Percentiles rank a stretch among this genome's conserved stretches.
Evolutionary conservation across 2,329 filamentous ascomycete genomes (phyloP).

Genomic region (Colletotrichum lupini): DNA sequence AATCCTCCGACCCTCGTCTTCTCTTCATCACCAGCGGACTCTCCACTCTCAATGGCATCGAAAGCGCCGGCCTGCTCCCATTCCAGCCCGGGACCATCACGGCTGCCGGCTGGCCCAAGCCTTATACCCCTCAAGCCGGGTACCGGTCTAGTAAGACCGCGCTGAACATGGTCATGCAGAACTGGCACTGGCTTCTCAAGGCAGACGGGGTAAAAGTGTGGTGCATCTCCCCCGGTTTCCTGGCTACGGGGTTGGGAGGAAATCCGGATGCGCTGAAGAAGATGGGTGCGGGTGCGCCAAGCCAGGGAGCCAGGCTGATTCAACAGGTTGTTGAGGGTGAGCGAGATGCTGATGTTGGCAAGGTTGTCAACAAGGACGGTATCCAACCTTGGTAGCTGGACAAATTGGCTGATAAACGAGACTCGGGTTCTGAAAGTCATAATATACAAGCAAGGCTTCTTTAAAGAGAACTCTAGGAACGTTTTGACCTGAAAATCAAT

Average conservation of each 20-base stretch:
- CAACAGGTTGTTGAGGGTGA: constrained; percentile 53
- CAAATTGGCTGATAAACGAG: neutral
- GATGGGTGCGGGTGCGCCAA: constrained; percentile 47
- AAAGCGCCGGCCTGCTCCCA: constrained; percentile 33
- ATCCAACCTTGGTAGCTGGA: constrained; percentile 45
- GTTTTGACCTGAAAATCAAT: no score
- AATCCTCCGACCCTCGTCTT: constrained; percentile 54
- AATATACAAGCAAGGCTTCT: no score
- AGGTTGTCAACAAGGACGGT: constrained; percentile 44
- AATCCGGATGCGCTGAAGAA: constrained; percentile 43
- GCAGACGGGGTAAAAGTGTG: constrained; percentile 63
- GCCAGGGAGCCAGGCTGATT: constrained; percentile 51
- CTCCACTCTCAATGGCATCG: constrained; percentile 45
- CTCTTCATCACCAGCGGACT: constrained; percentile 59
- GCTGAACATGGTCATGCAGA: constrained; percentile 61
- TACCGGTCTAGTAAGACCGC: constrained; percentile 57
- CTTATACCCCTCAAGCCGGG: constrained; percentile 41
- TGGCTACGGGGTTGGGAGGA: constrained; percentile 58
- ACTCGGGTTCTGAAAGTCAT: no score
- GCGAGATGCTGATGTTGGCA: constrained; percentile 53
- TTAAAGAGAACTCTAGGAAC: no score
- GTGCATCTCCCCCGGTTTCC: constrained; percentile 57
- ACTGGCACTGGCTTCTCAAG: constrained; percentile 53
- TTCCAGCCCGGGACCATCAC: constrained; percentile 48
- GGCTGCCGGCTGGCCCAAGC: constrained; percentile 56